Conservation (phyloP, 441 rosid genomes). For the Bocquillonia castaneifolia region DNA sequence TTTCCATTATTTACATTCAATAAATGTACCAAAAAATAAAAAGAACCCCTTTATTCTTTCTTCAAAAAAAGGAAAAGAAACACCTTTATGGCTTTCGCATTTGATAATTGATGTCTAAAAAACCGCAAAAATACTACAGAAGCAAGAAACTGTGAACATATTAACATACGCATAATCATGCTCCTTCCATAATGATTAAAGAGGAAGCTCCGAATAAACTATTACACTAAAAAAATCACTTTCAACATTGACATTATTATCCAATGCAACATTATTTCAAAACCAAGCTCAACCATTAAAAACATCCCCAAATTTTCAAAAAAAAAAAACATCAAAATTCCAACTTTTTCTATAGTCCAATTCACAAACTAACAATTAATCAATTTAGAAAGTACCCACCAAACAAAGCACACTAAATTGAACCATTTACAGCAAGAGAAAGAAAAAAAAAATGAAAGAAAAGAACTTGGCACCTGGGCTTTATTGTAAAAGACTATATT, state of each 20-base stretch:
- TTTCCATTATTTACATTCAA: background rate
- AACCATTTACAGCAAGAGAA: background rate
- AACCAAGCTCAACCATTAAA: background rate
- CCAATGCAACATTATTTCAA: background rate
- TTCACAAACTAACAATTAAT: background rate
- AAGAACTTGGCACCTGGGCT: constrained; percentile 66
- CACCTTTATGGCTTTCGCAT: background rate
- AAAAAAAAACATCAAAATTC: too few relatives aligned
- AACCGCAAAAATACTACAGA: too few relatives aligned
- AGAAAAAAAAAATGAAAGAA: background rate
- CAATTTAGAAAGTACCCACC: too few relatives aligned
- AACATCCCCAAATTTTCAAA: too few relatives aligned
- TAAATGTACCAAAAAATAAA: background rate
- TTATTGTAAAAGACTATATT: constrained; percentile 93
- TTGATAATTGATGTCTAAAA: too few relatives aligned
- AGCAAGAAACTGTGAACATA: too few relatives aligned
- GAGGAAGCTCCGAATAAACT: background rate
- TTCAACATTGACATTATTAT: background rate
- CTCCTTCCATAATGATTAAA: background rate
- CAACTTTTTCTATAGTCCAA: too few relatives aligned
- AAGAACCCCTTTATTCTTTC: background rate
- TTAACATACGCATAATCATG: too few relatives aligned
- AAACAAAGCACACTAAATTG: background rate
- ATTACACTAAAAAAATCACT: background rate
- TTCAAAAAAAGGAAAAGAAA: background rate